Percentiles rank a stretch among this genome's conserved stretches.
These are phyloP conservation scores for Acer yangbiense DNA, from an alignment of 345 rosid genomes.

Conservation along the genomic window DNA sequence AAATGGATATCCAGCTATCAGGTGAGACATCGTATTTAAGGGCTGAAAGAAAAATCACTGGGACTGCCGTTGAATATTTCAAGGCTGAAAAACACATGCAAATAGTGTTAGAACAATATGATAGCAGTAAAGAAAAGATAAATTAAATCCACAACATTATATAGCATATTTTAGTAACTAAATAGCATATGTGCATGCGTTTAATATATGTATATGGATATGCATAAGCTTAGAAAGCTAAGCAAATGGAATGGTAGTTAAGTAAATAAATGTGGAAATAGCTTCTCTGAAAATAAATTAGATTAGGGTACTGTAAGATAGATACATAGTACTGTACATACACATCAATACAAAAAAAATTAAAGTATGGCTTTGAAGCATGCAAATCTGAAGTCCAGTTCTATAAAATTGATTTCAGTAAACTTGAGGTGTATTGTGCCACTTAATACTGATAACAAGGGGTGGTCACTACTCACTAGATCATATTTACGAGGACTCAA, in stretches of 20 bases:
- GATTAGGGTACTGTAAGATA: background rate
- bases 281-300: background rate
- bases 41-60: slow-evolving; percentile 94
- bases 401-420: background rate
- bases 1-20: slow-evolving; percentile 76
- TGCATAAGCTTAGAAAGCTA: background rate
- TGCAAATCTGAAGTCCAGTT: background rate
- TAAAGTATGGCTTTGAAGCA: background rate
- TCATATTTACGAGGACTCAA: background rate
- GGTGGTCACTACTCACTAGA: background rate
- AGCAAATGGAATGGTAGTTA: background rate
- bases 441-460: background rate
- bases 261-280: background rate
- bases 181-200: background rate
- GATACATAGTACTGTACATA: background rate
- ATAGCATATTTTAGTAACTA: background rate
- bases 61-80: slow-evolving; percentile 94
- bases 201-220: background rate
- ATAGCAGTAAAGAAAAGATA: slow-evolving; percentile 8
- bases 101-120: slow-evolving; percentile 21
- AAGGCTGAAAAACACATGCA: slow-evolving; percentile 67
- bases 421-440: background rate
- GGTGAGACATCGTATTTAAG: slow-evolving; percentile 86
- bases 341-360: background rate
- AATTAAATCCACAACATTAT: background rate